Evolutionary conservation across 495 filamentous ascomycete genomes (phyloP).

Genomic region (Trichoderma orchidacearum): DNA sequence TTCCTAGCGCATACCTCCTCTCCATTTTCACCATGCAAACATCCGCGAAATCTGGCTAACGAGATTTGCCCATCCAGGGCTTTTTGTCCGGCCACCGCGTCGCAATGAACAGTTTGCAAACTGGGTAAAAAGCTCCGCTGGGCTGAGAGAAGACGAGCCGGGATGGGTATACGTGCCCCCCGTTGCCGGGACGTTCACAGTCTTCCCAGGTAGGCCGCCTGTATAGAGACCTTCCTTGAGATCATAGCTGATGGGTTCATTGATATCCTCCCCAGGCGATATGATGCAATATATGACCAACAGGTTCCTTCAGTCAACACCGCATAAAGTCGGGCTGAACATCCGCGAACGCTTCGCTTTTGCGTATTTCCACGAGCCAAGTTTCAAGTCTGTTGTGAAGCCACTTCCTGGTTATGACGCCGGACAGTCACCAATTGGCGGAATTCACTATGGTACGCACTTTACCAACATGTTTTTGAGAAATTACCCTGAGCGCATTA

Average conservation of each 20-base stretch:
- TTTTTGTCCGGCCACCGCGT: slow-evolving; percentile 25
- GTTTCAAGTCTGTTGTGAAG: slow-evolving; percentile 26
- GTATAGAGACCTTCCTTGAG: background rate
- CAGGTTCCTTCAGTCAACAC: slow-evolving; percentile 23
- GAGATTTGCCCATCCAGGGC: slow-evolving; percentile 5
- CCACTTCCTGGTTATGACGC: slow-evolving; percentile 17
- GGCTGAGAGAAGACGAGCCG: slow-evolving; percentile 24
- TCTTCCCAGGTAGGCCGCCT: slow-evolving; percentile 24
- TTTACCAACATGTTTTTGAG: slow-evolving; percentile 36
- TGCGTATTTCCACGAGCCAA: slow-evolving; percentile 35
- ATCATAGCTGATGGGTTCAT: background rate
- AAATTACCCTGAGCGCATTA: slow-evolving; percentile 32
- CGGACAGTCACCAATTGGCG: slow-evolving; percentile 4
- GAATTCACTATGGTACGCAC: slow-evolving; percentile 32
- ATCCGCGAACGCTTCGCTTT: slow-evolving; percentile 24
- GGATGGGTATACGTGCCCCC: slow-evolving; percentile 30
- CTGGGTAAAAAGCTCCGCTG: slow-evolving; percentile 29
- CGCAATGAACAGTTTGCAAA: slow-evolving; percentile 24
- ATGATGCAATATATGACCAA: slow-evolving; percentile 34
- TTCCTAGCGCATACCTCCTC: no score
- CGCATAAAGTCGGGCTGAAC: slow-evolving; percentile 33
- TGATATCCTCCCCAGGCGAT: slow-evolving; percentile 19
- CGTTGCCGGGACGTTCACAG: slow-evolving; percentile 20
- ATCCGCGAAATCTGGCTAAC: background rate
- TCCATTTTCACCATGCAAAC: background rate